A percentile compares a stretch with the other conserved stretches of the same genome.
Conservation (phyloP, 2,329 filamentous ascomycete species). For the Penicillium sumatraense region DNA sequence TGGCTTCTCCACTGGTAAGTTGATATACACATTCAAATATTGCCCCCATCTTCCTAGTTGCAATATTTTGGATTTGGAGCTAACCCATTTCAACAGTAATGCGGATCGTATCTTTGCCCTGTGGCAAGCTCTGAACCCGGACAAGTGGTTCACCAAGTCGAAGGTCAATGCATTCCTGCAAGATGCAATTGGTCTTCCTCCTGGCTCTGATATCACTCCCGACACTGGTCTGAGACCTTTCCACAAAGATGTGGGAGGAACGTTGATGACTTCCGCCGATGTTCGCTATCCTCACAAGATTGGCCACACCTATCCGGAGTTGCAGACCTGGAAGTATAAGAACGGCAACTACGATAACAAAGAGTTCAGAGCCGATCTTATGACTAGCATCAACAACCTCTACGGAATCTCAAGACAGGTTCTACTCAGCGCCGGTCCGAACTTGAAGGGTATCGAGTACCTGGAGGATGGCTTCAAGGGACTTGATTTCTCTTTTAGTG, state of each 20-base stretch:
- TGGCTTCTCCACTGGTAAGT: slow-evolving; percentile 69
- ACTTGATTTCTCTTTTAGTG: slow-evolving; percentile 11
- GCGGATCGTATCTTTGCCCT: slow-evolving; percentile 75
- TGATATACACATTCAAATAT: not conserved
- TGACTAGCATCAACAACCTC: slow-evolving; percentile 7
- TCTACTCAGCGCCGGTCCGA: not conserved
- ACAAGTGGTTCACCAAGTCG: slow-evolving; percentile 59
- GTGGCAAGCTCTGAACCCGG: slow-evolving; percentile 74
- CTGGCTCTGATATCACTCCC: slow-evolving; percentile 1
- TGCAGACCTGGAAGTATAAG: slow-evolving; percentile 22
- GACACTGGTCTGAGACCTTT: slow-evolving; percentile 59
- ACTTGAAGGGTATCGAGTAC: slow-evolving; percentile 7
- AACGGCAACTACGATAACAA: not conserved
- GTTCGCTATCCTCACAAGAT: slow-evolving; percentile 65
- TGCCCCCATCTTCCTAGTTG: not conserved
- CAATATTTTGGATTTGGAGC: not conserved
- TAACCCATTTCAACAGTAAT: slow-evolving; percentile 15
- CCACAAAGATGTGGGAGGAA: slow-evolving; percentile 51
- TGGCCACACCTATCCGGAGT: slow-evolving; percentile 74
- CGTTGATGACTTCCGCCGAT: slow-evolving; percentile 59
- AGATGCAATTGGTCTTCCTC: slow-evolving; percentile 29
- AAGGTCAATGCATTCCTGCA: slow-evolving; percentile 62
- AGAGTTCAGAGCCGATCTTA: not conserved
- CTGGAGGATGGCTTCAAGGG: slow-evolving; percentile 3
- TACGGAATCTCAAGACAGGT: slow-evolving; percentile 9